Percentiles rank a stretch among this genome's conserved stretches.
Evolutionary conservation across 106 monocot genomes (phyloP).

Genomic region (Gastrodia elata): DNA sequence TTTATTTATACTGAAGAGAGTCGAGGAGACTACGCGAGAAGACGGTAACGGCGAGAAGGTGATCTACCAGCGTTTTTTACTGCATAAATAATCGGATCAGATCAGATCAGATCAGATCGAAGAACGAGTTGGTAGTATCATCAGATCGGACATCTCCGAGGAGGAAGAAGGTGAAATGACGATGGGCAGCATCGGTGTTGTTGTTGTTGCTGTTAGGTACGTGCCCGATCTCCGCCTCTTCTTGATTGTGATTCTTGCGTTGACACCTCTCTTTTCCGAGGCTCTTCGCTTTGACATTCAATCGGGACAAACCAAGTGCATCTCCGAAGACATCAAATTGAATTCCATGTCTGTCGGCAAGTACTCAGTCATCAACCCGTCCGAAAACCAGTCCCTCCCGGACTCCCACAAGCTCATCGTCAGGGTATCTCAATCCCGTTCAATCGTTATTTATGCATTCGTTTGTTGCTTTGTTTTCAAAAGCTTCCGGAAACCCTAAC

Average conservation of each 20-base stretch:
- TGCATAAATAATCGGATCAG: no score
- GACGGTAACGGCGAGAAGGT: no score
- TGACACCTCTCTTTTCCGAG: conserved; percentile 9
- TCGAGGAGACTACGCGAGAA: no score
- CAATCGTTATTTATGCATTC: not conserved
- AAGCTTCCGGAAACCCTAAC: conserved; percentile 7
- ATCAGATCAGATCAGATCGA: not conserved
- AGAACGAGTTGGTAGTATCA: not conserved
- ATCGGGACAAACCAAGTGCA: conserved; percentile 85
- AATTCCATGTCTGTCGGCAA: conserved; percentile 90
- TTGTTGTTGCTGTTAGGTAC: no score
- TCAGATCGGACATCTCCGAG: not conserved
- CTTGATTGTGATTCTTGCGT: not conserved
- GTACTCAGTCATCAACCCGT: conserved; percentile 66
- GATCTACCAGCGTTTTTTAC: no score
- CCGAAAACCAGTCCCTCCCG: conserved; percentile 47
- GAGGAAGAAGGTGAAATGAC: not conserved
- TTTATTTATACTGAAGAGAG: no score
- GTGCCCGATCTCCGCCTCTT: not conserved
- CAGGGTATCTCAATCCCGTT: conserved; percentile 32
- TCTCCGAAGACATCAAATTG: conserved; percentile 88
- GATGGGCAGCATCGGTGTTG: not conserved
- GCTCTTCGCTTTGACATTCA: conserved; percentile 85
- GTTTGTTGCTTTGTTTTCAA: not conserved
- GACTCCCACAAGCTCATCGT: conserved; percentile 67